Evolutionary conservation across 2,329 filamentous ascomycete genomes (phyloP).

Genomic region (Aspergillus ruber): DNA sequence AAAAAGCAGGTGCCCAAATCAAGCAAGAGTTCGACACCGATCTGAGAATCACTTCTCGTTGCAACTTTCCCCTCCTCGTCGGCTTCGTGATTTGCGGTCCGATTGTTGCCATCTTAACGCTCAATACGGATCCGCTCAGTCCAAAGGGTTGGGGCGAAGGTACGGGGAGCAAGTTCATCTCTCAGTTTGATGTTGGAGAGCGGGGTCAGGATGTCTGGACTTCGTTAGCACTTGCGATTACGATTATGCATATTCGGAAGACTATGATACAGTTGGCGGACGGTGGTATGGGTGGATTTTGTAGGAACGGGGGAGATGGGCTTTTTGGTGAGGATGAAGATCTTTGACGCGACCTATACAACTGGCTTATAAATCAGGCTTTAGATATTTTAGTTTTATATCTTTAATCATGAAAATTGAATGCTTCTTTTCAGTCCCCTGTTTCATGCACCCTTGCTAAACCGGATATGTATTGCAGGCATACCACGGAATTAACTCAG

Average conservation of each 20-base stretch:
- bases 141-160: conserved; percentile 9
- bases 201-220: conserved; percentile 56
- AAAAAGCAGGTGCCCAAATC: not conserved
- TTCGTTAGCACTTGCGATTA: conserved; percentile 50
- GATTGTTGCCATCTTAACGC: conserved; percentile 48
- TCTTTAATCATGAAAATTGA: not conserved
- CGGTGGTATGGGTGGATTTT: conserved; percentile 14
- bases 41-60: conserved; percentile 4
- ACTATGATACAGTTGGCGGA: conserved; percentile 42
- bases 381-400: not conserved
- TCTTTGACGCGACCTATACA: conserved; percentile 4
- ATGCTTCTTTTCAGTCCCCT: not conserved
- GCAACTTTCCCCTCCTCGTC: conserved; percentile 44
- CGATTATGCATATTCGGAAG: conserved; percentile 48
- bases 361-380: not conserved
- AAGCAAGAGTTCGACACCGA: conserved; percentile 3
- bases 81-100: conserved; percentile 50
- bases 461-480: no score
- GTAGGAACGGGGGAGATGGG: conserved; percentile 4
- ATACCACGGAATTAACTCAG: no score
- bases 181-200: conserved; percentile 49
- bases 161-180: conserved; percentile 34
- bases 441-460: no score
- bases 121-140: conserved; percentile 35
- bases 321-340: conserved; percentile 6